These are phyloP conservation scores for Hansenula lynferdii DNA, from an alignment of 1,139 yeast species.

Conservation along the genomic window DNA sequence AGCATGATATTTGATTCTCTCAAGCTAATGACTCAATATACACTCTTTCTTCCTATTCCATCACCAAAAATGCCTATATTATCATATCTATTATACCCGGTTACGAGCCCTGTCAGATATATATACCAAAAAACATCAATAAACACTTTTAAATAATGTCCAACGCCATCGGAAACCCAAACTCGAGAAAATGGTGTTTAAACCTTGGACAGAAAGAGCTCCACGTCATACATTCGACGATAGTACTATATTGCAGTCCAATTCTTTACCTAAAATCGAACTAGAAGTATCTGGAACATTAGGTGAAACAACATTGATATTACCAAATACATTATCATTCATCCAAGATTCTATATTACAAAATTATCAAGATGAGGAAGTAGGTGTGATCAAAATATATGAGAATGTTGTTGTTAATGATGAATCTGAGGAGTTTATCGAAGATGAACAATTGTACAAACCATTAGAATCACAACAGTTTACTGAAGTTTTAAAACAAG, in stretches of 20 bases:
- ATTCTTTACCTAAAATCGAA: constrained; percentile 1
- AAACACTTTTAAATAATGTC: too few relatives aligned
- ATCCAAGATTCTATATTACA: constrained; percentile 9
- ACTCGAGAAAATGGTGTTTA: constrained; percentile 33
- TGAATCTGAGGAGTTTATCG: constrained; percentile 38
- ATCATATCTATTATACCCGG: too few relatives aligned
- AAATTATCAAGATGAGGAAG: too few relatives aligned
- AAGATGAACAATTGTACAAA: constrained; percentile 49
- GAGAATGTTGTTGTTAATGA: too few relatives aligned
- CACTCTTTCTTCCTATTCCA: too few relatives aligned
- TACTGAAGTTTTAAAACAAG: constrained; percentile 18
- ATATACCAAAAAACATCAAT: too few relatives aligned
- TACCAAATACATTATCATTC: constrained; percentile 11
- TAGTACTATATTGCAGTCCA: constrained; percentile 13
- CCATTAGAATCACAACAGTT: constrained; percentile 25
- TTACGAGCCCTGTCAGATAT: too few relatives aligned
- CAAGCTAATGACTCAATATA: too few relatives aligned
- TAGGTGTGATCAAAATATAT: too few relatives aligned
- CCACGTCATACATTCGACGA: constrained; percentile 44
- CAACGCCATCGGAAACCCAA: too few relatives aligned
- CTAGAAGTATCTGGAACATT: neutral
- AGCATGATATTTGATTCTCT: too few relatives aligned
- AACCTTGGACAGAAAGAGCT: constrained; percentile 44
- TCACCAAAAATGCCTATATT: too few relatives aligned
- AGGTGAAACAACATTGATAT: constrained; percentile 5